Evolutionary conservation across 495 filamentous ascomycete genomes (phyloP), one percentile per base, ranked within the genome.

Genomic region (Parmelia sp.): DNA sequence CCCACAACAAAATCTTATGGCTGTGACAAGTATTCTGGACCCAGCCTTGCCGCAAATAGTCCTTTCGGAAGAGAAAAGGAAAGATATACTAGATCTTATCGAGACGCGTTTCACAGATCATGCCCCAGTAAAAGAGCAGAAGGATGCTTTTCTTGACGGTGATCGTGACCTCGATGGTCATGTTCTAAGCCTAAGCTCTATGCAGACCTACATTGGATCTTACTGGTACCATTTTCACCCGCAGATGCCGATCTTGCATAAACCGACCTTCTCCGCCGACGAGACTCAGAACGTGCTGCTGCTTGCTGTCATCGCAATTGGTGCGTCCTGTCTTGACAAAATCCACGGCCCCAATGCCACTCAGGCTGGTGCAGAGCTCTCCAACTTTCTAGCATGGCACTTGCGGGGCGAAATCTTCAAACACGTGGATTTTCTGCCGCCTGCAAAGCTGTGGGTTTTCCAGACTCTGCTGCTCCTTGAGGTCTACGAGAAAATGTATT

Each of bases 391-490:
- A 42, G 90, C 91, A 4, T 93, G 89, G 89, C 90, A 96, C 78
- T 75, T 97, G 15, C 83, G 94, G 36, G 96, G 92, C 88, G 88
- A 92, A 71, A 86, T 93, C 62, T 97, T 97, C 71, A 91, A 89
- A 77, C 89, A 96, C 72, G 81, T 83, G 33, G 91, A 96, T 73
- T 96, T 93, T 74, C 80, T 88, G n/a, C 92, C 94, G 11, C 93
- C 94, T 5, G 94, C 94, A 21, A 94, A 96, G 75, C 80, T 98
- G n/a, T 98, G 94, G 94, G 84, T 96, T 25, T 97, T 97, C 75
- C 94, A 98, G 72, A 88, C 94, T 1, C 78, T 97, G 47, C 74
- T 98, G 19, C 79, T 98, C 10, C 80, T 98, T 51, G 94, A 98
- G 70, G 80, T 96, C 0, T 97, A 94, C 72, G 94, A 98, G 77